Evolutionary conservation across 441 rosid species (phyloP), one percentile per base, ranked within the genome.

Genomic region (Gossypium gossypioides): DNA sequence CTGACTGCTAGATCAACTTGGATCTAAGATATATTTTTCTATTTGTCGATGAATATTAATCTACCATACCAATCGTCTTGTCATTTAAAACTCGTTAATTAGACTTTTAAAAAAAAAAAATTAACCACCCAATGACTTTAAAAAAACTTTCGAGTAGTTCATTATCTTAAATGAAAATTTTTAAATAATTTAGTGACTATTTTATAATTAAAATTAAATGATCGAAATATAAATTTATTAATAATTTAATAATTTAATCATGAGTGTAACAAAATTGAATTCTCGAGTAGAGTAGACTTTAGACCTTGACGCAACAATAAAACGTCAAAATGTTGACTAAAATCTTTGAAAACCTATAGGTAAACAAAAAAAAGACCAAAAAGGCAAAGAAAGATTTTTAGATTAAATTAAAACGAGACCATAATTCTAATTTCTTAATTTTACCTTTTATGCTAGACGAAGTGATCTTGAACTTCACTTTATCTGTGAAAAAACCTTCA

Each of bases 151-250:
- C 0, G 0, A 32, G 0, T 32, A 32, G 0, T 5, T 32, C 0
- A 5, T 1, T 5, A 32, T 0, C 7, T 5, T 5, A 5, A 32
- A 32, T 32, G 0, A 32, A 32, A 5, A 1, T 0, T 32, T 29
- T 32, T 32, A 1, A 32, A 5, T 32, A 32, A 32, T 32, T 32
- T 0, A 1, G 0, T 32, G 0, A 0, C 0, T 0, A 32, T 32
- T 32, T 32, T 32, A 1, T 32, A 5, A 32, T 1, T 32, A 32
- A 32, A 32, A 32, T 32, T 5, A 5, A 32, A 5, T 32, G 1
- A 32, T 5, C 0, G 1, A 32, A 5, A 32, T 5, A 32, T 32
- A 32, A 32, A 32, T 0, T 32, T 32, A 5, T 0, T 32, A 32
- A 5, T 5, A 32, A 2, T 2, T 44, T 9, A 44, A 9, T 9